Evolutionary conservation across 78 protist species (phyloP).

Genomic region (Bigelowiella natans): DNA sequence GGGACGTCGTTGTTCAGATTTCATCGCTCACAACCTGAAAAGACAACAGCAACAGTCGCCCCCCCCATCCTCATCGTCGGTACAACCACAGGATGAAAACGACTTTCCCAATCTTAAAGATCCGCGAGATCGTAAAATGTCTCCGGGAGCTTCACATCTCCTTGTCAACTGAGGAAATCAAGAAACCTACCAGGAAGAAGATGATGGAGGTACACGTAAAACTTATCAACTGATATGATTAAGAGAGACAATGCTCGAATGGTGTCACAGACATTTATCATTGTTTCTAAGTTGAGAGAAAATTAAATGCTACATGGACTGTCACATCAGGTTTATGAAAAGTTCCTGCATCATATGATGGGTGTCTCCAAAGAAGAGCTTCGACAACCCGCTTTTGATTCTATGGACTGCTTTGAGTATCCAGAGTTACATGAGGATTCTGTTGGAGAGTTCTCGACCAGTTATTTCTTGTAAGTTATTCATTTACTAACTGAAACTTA

Average conservation of each 20-base stretch:
- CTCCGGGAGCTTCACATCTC: not conserved
- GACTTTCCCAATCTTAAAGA: not conserved
- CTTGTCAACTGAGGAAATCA: not conserved
- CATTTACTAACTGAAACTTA: not conserved
- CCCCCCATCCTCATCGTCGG: no score
- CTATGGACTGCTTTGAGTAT: not conserved
- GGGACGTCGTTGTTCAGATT: no score
- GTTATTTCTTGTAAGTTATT: not conserved
- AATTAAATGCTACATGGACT: no score
- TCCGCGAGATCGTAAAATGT: not conserved
- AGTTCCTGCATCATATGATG: not conserved
- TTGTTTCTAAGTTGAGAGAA: no score
- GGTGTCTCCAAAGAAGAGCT: not conserved
- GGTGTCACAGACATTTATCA: no score
- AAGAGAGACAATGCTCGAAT: no score
- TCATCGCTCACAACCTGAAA: no score
- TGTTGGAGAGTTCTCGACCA: not conserved
- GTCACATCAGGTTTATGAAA: not conserved
- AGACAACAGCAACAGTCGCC: no score
- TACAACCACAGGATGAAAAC: no score
- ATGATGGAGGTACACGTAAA: not conserved
- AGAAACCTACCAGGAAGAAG: not conserved
- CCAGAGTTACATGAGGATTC: not conserved
- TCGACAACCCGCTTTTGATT: not conserved
- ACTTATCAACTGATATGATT: no score